Base-by-base conservation (phyloP, 768 basidiomycete species). In the Amanita brunnescens region DNA sequence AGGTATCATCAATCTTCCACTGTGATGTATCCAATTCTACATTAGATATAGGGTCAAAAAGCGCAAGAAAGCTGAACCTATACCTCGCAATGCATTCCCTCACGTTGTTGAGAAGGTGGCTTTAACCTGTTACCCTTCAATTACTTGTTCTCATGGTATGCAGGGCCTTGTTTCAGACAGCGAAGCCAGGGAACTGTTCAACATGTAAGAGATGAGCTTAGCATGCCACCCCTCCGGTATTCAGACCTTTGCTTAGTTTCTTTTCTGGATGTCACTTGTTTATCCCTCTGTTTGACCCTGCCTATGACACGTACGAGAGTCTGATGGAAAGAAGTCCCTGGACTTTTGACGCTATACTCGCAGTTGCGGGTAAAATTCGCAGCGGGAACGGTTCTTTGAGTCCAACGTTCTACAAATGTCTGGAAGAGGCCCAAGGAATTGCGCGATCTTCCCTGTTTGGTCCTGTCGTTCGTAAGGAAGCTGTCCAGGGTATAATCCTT, bases 261-360 rank as follows among this genome's bases (percentile, higher is more conserved):
- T 95, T 95, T 73, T 85, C 88, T 52, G 93, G 93, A 44, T 96
- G 92, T 70, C 89, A 96, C 72, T 78, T 93, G 64, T 97, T 96
- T 75, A 91, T 96, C 58, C 93, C 94, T 42, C 76, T 96, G 55
- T 96, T 94, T 73, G 92, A 96, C 69, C 87, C 90, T 29, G 71
- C 74, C 53, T 95, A 92, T 69, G 94, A 97, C 74, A 91, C 90
- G 13, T 94, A 89, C 70, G 93, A 95, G 64, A 83, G 83, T 58
- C 75, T 94, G 59, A 86, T 85, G 74, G 91, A 91, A 66, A 84
- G 94, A 58, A 89, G 88, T 5, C 94, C 94, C 4, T 97, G 92
- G 87, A 93, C 91, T 48, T 93, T 93, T 66, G 90, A 95, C 67
- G 86, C 91, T 54, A 85, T 97, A 61, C 76, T 97, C 46, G 91